A percentile compares a stretch with the other conserved stretches of the same genome.
These are phyloP conservation scores for Iberis pinnata DNA, from an alignment of 345 rosid genomes.

Conservation along the genomic window DNA sequence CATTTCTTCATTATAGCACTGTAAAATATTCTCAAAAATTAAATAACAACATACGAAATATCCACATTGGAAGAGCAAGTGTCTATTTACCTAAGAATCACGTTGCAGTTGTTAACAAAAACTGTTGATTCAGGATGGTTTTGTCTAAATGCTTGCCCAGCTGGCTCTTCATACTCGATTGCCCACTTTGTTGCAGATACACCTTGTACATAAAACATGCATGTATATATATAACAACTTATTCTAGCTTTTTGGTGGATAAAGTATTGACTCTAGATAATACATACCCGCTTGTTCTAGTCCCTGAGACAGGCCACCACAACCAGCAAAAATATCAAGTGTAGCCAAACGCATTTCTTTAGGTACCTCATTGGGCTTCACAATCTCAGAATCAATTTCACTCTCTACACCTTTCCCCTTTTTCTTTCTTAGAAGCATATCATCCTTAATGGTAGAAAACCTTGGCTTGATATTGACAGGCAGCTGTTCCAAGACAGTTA, in stretches of 20 bases:
- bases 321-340: conserved; percentile 78
- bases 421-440: conserved; percentile 50
- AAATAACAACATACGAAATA: conserved; percentile 15
- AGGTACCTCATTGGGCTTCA: conserved; percentile 33
- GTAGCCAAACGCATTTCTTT: conserved; percentile 43
- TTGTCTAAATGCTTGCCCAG: conserved; percentile 62
- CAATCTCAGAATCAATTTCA: conserved; percentile 36
- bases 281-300: conserved; percentile 51
- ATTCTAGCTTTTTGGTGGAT: background rate
- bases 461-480: conserved; percentile 46
- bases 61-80: background rate
- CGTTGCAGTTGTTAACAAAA: conserved; percentile 76
- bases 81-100: conserved; percentile 52
- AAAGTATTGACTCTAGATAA: background rate
- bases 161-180: conserved; percentile 88
- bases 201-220: conserved; percentile 43
- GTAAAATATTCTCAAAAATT: conserved; percentile 19
- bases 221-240: conserved; percentile 1
- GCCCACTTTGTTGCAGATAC: conserved; percentile 73
- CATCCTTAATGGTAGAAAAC: conserved; percentile 40
- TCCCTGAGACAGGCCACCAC: conserved; percentile 79
- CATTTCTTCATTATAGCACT: conserved; percentile 75
- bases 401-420: conserved; percentile 69
- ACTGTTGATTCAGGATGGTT: conserved; percentile 65
- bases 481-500: conserved; percentile 39